Evolutionary conservation across 805 yeast species (phyloP), one percentile per base, ranked within the genome.

Genomic region (Candida golubevii): DNA sequence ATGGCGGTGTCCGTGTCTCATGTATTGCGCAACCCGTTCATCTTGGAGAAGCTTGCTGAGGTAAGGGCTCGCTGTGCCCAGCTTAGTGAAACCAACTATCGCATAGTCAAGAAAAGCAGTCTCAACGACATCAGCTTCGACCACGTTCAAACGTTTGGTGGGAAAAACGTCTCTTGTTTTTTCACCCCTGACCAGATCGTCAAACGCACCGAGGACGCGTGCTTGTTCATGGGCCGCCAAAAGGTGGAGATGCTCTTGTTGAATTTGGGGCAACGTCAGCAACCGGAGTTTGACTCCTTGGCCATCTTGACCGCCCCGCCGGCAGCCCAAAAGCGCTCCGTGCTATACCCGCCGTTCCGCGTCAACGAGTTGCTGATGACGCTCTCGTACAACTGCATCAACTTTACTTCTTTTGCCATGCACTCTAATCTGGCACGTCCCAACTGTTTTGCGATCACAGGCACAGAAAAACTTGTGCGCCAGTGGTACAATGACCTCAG

Each of bases 271-370:
- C 39, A 35, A 8, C 28, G 29, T 2, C 55, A 48, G 9, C 39
- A 36, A 10, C 41, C 54, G 7, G 40, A 34, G 6, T 65, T 53
- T 48, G 66, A 70, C 45, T 62, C 76, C 6, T 61, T 70, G 53
- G 76, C 74, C 7, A 55, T 71, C 11, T 51, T 70, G 39, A 50
- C 56, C 3, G 45, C 61, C 13, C 60, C 61, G 7, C 53, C 50
- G 15, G 36, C 37, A 7, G 9, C 18, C 2, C 49, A 44, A 3
- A 46, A 63, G 1, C 56, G 75, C 26, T 61, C 66, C 8, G 61
- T 71, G 30, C 43, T 71, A 49, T 70, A 55, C 48, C 75, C 76
- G 8, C 76, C 76, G 1, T 70, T 71, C 49, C 49, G 76, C 39
- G 49, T 66, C 40, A 67, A 67, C 46, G 73, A 68, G 43, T 54